Evolutionary conservation across 306 rosid species (phyloP), one percentile per base, ranked within the genome.

Genomic region (Cucumis cinereus): DNA sequence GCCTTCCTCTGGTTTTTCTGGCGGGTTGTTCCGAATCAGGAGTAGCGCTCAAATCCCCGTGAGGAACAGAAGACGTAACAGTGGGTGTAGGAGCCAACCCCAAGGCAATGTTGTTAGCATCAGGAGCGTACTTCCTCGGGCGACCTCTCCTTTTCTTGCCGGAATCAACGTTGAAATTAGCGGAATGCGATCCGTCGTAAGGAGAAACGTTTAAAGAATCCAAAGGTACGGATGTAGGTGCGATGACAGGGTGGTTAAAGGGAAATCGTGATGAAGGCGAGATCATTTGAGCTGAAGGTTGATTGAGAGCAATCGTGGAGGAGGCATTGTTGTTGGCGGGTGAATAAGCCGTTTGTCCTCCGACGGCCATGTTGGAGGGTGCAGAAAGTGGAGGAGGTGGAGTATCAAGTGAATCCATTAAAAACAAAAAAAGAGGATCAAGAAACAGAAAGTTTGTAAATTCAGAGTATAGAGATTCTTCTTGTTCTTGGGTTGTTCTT

Each of bases 121-220:
- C 96, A 0, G 90, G 87, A 10, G 91, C 87, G 77, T 88, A 85
- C 79, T 93, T 93, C 45, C 93, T 85, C 2, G 98, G 98, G 10
- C 98, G 84, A n/a, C 98, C 98, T n/a, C 98, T 86, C 86, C 88
- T 93, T 85, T 84, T 93, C 83, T 89, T 93, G 1, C 73, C 82
- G 9, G 89, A 77, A 24, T 89, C 96, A 7, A 85, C 69, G 80
- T 66, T 83, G 24, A 89, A 85, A 12, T 81, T 86, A 1, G 85
- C 80, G 1, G 90, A 75, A 13, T 88, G 77, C 36, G 94, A 54
- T 57, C 96, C 91, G 20, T 91, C 97, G 77, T 82, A 92, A 0
- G 90, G 84, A 49, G 79, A 57, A 10, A 41, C 66, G 49, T 72
- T 72, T 13, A 86, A 72, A 16, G 91, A 79, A 33, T 91, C 97